phyloP scores from a whole-genome alignment of 2,329 filamentous ascomycete genomes.

The Penicillium sp. region DNA sequence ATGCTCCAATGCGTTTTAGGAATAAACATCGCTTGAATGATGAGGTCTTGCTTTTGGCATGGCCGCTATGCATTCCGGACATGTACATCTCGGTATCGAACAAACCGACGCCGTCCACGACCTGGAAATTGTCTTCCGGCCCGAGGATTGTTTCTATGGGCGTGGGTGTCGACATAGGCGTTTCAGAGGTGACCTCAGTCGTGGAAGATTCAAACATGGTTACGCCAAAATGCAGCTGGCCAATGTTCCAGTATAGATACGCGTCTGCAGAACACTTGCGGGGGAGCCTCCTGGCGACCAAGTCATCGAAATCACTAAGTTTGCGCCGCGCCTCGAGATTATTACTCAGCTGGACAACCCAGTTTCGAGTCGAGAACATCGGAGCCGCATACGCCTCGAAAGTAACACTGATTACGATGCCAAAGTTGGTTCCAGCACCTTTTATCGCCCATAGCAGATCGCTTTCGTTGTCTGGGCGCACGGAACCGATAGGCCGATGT shows the following conservation, averaged over 20 bases:
- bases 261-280: conserved; percentile 51
- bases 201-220: conserved; percentile 48
- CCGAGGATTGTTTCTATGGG: conserved; percentile 34
- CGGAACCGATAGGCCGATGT: conserved; percentile 42
- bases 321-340: conserved; percentile 32
- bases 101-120: conserved; percentile 50
- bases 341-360: conserved; percentile 35
- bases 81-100: conserved; percentile 64
- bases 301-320: conserved; percentile 40
- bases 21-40: conserved; percentile 66
- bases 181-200: not conserved
- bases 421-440: conserved; percentile 61
- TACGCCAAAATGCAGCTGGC: conserved; percentile 51
- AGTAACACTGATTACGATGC: conserved; percentile 54
- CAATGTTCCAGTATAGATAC: conserved; percentile 54
- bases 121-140: conserved; percentile 30
- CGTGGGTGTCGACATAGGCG: not conserved
- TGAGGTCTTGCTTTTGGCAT: conserved; percentile 58
- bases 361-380: conserved; percentile 43
- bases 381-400: conserved; percentile 50
- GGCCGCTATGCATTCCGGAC: conserved; percentile 58
- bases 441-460: conserved; percentile 58
- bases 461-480: conserved; percentile 48
- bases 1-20: conserved; percentile 48
- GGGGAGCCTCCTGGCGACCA: conserved; percentile 40